Conservation (phyloP, 2,329 filamentous ascomycete species). For the Bimuria novae-zelandiae region DNA sequence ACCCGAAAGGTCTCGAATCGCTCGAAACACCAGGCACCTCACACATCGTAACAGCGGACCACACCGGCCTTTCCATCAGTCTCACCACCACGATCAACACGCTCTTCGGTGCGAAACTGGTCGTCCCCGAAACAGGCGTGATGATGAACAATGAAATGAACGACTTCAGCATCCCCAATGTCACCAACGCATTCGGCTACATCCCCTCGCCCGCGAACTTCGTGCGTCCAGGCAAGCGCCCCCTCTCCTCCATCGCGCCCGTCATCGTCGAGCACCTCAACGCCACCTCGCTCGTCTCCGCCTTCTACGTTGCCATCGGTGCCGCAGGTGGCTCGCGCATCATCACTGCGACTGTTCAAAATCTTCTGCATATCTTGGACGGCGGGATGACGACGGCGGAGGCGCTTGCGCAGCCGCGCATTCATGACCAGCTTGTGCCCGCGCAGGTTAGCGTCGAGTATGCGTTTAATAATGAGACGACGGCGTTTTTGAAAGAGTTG, state of each 20-base stretch:
- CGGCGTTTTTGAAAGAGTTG: conserved; percentile 63
- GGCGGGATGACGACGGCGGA: conserved; percentile 62
- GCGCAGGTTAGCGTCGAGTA: conserved; percentile 71
- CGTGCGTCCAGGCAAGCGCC: conserved; percentile 78
- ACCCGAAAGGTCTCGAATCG: conserved; percentile 68
- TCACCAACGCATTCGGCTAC: conserved; percentile 82
- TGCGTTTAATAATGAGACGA: conserved; percentile 67
- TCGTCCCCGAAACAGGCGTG: conserved; percentile 81
- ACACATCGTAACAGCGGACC: conserved; percentile 74
- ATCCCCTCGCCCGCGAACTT: conserved; percentile 80
- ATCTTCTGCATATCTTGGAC: conserved; percentile 74
- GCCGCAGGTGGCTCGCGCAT: conserved; percentile 83
- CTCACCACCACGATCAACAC: conserved; percentile 88
- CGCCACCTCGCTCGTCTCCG: conserved; percentile 47
- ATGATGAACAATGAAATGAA: conserved; percentile 66
- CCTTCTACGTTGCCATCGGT: conserved; percentile 70
- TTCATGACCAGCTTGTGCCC: conserved; percentile 84
- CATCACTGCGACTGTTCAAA: conserved; percentile 77
- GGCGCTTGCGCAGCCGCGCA: conserved; percentile 67
- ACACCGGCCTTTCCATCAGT: conserved; percentile 73
- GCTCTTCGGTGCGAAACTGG: conserved; percentile 77
- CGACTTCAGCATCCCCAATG: conserved; percentile 77
- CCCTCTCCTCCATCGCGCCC: conserved; percentile 80
- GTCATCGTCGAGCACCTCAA: conserved; percentile 72
- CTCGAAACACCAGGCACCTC: conserved; percentile 75